Percentiles rank a stretch among this genome's conserved stretches.
Conservation (phyloP, 2,329 filamentous ascomycete genomes). For the Nigrospora oryzae region DNA sequence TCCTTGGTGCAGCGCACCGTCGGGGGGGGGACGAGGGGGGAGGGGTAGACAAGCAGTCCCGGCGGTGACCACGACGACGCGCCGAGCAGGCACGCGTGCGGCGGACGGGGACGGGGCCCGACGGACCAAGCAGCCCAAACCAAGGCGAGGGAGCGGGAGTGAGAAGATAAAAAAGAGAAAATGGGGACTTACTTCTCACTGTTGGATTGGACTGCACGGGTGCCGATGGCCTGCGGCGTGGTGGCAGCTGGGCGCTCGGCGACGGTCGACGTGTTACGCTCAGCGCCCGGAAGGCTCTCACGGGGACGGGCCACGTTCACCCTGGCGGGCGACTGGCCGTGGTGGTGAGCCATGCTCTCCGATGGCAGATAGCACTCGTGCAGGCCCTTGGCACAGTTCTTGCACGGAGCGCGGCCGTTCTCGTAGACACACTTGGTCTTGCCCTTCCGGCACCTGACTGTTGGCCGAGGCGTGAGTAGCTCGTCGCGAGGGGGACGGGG, state of each 20-base stretch:
- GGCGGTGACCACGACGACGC: too few relatives aligned
- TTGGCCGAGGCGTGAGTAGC: not conserved
- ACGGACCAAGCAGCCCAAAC: not conserved
- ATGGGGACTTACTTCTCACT: slow-evolving; percentile 43
- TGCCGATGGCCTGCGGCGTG: slow-evolving; percentile 25
- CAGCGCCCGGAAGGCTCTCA: slow-evolving; percentile 44
- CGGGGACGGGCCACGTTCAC: slow-evolving; percentile 41
- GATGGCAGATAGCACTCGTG: slow-evolving; percentile 56
- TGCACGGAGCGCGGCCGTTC: slow-evolving; percentile 52
- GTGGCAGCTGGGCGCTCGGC: slow-evolving; percentile 35
- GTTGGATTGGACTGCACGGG: slow-evolving; percentile 37
- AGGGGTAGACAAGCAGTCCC: too few relatives aligned
- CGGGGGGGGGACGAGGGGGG: too few relatives aligned
- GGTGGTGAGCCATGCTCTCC: slow-evolving; percentile 50
- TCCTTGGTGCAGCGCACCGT: too few relatives aligned
- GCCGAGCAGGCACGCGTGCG: too few relatives aligned
- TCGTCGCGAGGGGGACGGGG: slow-evolving; percentile 16
- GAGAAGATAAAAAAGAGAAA: slow-evolving; percentile 2
- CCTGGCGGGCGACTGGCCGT: slow-evolving; percentile 49
- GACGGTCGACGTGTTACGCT: slow-evolving; percentile 34
- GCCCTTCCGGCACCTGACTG: slow-evolving; percentile 53
- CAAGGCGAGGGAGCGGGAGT: not conserved
- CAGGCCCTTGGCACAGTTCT: slow-evolving; percentile 56
- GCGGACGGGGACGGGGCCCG: too few relatives aligned
- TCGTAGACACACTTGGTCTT: slow-evolving; percentile 59